Conservation (phyloP, 1,284 basidiomycete genomes). For the Chalciporus sp. region DNA sequence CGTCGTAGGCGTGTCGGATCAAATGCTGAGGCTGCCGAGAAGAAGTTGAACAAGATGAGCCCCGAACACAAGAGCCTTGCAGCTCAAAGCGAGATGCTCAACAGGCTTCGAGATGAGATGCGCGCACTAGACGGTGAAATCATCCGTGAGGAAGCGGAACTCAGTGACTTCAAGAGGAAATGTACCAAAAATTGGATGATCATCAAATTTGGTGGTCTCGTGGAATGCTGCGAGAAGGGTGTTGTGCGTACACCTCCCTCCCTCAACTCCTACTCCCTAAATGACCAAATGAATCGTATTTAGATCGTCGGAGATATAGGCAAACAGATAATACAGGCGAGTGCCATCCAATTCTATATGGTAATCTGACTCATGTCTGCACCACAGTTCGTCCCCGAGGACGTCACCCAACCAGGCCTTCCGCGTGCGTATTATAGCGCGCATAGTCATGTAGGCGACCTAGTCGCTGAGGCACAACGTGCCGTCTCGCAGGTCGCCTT, state of each 20-base stretch:
- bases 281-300: constrained; percentile 5
- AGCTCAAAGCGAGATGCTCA: constrained; percentile 76
- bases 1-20: constrained; percentile 66
- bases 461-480: constrained; percentile 66
- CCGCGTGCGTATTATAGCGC: constrained; percentile 74
- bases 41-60: constrained; percentile 89
- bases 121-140: constrained; percentile 82
- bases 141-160: constrained; percentile 77
- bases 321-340: constrained; percentile 72
- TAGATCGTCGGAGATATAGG: constrained; percentile 84
- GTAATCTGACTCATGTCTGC: background rate
- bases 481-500: constrained; percentile 60
- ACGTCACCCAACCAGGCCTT: constrained; percentile 79
- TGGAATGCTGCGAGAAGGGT: constrained; percentile 87
- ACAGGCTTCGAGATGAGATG: constrained; percentile 79
- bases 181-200: constrained; percentile 74
- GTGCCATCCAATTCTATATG: constrained; percentile 21
- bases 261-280: background rate
- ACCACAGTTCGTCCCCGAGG: constrained; percentile 76
- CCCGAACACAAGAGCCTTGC: constrained; percentile 87
- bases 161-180: constrained; percentile 86
- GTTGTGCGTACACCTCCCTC: constrained; percentile 49
- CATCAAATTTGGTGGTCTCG: constrained; percentile 86
- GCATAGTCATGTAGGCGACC: constrained; percentile 59
- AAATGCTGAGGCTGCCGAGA: constrained; percentile 87